These are phyloP conservation scores for Phylloporus sp. DNA, from an alignment of 768 basidiomycete species.

Conservation along the genomic window DNA sequence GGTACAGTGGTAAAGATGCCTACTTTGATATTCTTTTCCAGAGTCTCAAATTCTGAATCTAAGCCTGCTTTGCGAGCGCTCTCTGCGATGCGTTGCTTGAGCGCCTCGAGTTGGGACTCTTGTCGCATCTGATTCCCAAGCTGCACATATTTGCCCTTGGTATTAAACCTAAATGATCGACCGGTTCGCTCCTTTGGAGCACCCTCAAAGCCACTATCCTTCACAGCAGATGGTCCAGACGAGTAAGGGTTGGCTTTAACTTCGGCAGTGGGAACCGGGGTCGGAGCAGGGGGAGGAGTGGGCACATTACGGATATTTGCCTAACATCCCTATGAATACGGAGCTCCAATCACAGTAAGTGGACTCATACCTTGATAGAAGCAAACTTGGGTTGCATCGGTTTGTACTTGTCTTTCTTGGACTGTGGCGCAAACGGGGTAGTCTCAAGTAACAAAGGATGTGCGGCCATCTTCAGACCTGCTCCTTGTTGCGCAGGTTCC, in stretches of 20 bases:
- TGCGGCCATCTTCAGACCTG: slow-evolving; percentile 85
- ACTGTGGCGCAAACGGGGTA: slow-evolving; percentile 50
- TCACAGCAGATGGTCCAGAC: slow-evolving; percentile 40
- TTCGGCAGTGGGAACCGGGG: slow-evolving; percentile 38
- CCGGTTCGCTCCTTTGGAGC: slow-evolving; percentile 68
- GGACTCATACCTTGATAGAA: slow-evolving; percentile 69
- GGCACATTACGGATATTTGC: slow-evolving; percentile 78
- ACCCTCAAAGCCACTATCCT: slow-evolving; percentile 68
- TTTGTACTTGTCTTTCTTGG: slow-evolving; percentile 90
- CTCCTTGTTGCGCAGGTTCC: slow-evolving; percentile 72
- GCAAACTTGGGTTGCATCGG: slow-evolving; percentile 99
- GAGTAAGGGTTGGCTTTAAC: slow-evolving; percentile 75
- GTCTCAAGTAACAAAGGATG: slow-evolving; percentile 81
- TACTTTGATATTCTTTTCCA: slow-evolving; percentile 88
- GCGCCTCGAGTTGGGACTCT: slow-evolving; percentile 78
- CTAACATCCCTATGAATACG: slow-evolving; percentile 25
- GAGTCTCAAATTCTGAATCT: slow-evolving; percentile 86
- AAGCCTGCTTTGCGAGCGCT: slow-evolving; percentile 90
- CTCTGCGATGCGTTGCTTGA: slow-evolving; percentile 92
- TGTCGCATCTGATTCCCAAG: slow-evolving; percentile 68
- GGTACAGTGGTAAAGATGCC: slow-evolving; percentile 15
- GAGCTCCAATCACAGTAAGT: not conserved
- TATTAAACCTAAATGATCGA: slow-evolving; percentile 79
- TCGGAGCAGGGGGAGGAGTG: slow-evolving; percentile 49
- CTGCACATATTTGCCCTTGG: slow-evolving; percentile 87